A percentile compares a stretch with the other conserved stretches of the same genome.
Conservation (phyloP, 2,329 filamentous ascomycete species). For the Thelonectria blattea region DNA sequence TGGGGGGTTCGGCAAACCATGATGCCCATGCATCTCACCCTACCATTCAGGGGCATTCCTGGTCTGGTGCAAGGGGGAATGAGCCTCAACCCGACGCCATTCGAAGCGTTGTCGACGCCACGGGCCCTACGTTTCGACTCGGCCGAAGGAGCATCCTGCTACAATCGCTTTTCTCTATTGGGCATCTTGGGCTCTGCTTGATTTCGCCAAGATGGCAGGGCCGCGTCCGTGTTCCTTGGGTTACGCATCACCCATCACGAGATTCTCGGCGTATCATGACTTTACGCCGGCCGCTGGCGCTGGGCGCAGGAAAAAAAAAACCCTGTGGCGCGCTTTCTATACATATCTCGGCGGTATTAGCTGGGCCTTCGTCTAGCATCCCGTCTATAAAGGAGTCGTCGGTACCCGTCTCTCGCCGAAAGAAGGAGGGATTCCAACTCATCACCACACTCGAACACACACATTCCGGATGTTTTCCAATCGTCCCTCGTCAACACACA, state of each 20-base stretch:
- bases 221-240: conserved; percentile 15
- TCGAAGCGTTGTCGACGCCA: neutral
- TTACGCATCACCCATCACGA: conserved; percentile 15
- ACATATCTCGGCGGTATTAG: neutral
- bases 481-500: conserved; percentile 15
- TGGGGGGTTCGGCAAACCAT: conserved; percentile 3
- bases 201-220: conserved; percentile 17
- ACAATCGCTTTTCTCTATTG: conserved; percentile 8
- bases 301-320: too few species aligned
- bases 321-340: conserved; percentile 4
- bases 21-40: neutral
- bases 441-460: conserved; percentile 6
- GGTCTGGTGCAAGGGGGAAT: neutral
- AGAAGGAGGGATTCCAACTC: neutral
- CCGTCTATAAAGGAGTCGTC: conserved; percentile 8
- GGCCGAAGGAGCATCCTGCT: neutral
- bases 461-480: conserved; percentile 12
- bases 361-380: neutral
- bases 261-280: conserved; percentile 18
- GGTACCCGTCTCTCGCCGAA: neutral
- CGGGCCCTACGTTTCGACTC: neutral
- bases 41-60: neutral
- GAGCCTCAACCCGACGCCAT: conserved; percentile 20
- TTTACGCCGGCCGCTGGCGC: neutral
- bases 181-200: conserved; percentile 5